Evolutionary conservation across 331 rosid species (phyloP).

Genomic region (Ulmus americana): DNA sequence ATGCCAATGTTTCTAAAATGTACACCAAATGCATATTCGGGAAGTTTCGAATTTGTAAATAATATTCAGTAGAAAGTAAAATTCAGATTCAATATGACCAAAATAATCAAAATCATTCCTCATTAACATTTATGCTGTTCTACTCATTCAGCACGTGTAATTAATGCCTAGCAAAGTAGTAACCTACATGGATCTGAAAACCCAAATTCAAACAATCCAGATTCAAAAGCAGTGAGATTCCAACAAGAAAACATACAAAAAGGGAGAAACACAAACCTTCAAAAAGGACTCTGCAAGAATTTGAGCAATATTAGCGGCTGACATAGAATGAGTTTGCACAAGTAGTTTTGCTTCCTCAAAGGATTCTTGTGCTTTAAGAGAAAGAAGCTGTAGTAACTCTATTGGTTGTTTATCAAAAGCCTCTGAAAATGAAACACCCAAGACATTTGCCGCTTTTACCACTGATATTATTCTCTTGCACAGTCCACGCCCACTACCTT

Average conservation of each 20-base stretch:
- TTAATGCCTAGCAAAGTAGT: too few relatives aligned
- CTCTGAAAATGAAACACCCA: constrained; percentile 77
- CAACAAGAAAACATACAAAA: background rate
- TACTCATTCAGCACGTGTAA: too few relatives aligned
- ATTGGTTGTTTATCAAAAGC: constrained; percentile 87
- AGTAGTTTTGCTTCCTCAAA: constrained; percentile 87
- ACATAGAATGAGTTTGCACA: constrained; percentile 84
- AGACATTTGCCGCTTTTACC: constrained; percentile 70
- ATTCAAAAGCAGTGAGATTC: background rate
- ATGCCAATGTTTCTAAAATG: too few relatives aligned
- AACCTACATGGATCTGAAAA: background rate
- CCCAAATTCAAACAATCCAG: background rate
- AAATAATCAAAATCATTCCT: too few relatives aligned
- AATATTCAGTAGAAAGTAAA: background rate
- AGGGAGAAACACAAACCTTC: constrained; percentile 48
- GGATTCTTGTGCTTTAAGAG: constrained; percentile 95
- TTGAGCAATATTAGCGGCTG: constrained; percentile 86
- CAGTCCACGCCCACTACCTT: constrained; percentile 84
- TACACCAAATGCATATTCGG: too few relatives aligned
- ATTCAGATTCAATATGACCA: background rate
- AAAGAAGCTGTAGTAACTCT: constrained; percentile 86
- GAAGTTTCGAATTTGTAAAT: background rate
- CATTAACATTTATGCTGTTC: too few relatives aligned
- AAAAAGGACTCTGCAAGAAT: constrained; percentile 95
- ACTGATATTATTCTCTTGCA: constrained; percentile 84